Percentiles rank a stretch among this genome's conserved stretches.
phyloP scores from a whole-genome alignment of 2,329 filamentous ascomycete genomes.

The Furcasterigmium furcatum region DNA sequence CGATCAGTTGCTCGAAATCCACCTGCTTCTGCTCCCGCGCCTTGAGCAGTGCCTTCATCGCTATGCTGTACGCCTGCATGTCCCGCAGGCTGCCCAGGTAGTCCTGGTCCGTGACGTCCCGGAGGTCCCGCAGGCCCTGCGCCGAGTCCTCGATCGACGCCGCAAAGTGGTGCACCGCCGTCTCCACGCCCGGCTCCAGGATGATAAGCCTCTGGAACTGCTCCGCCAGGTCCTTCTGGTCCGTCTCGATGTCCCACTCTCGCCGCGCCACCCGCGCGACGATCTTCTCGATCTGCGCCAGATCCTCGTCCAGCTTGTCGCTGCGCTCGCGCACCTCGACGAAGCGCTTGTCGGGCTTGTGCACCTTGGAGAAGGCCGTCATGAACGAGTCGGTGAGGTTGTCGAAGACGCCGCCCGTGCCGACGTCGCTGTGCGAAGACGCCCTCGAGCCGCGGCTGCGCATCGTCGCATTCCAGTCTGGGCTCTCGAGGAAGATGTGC shows the following conservation, averaged over 20 bases:
- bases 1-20: constrained; percentile 92
- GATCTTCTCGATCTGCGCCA: constrained; percentile 93
- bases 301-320: constrained; percentile 91
- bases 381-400: constrained; percentile 95
- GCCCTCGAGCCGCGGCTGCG: constrained; percentile 67
- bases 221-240: constrained; percentile 84
- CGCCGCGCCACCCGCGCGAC: constrained; percentile 84
- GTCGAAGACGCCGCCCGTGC: constrained; percentile 77
- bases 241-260: constrained; percentile 81
- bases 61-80: constrained; percentile 92
- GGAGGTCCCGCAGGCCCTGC: constrained; percentile 72
- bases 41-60: constrained; percentile 84
- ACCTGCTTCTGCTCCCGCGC: constrained; percentile 96
- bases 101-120: constrained; percentile 91
- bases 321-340: constrained; percentile 90
- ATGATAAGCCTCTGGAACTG: constrained; percentile 93
- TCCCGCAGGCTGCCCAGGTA: constrained; percentile 90
- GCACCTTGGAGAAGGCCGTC: constrained; percentile 94
- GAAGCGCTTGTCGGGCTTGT: constrained; percentile 93
- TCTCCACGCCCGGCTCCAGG: constrained; percentile 83
- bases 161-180: constrained; percentile 80
- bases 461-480: constrained; percentile 98
- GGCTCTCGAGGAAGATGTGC: constrained; percentile 85
- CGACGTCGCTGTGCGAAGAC: constrained; percentile 45
- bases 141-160: constrained; percentile 82